A percentile compares a stretch with the other conserved stretches of the same genome.
phyloP scores from a whole-genome alignment of 306 rosid species.

The Cucumis cinereus region DNA sequence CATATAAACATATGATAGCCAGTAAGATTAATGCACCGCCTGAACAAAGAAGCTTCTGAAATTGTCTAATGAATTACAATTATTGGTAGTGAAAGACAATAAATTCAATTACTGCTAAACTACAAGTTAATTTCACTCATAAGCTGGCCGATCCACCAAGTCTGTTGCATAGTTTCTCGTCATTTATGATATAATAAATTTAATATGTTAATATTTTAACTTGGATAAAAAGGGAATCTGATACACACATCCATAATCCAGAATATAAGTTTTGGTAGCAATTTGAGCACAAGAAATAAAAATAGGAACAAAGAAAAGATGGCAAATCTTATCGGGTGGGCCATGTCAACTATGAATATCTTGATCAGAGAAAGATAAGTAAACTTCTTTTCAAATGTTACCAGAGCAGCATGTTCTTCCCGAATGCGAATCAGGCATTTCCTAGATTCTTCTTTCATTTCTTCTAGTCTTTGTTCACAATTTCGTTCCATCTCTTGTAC shows the following conservation, averaged over 20 bases:
- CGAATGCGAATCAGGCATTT: constrained; percentile 41
- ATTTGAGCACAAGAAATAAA: background rate
- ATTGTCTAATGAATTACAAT: background rate
- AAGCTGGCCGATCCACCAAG: background rate
- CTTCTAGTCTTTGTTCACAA: constrained; percentile 45
- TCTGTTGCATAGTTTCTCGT: background rate
- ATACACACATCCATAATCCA: background rate
- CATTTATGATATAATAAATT: background rate
- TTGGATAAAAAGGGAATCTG: background rate
- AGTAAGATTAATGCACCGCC: background rate
- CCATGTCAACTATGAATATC: constrained; percentile 7
- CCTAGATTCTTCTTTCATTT: constrained; percentile 58
- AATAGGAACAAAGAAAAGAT: constrained; percentile 1
- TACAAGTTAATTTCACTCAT: background rate
- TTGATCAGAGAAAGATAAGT: constrained; percentile 1
- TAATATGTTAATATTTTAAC: background rate
- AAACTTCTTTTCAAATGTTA: constrained; percentile 22
- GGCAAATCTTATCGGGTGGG: background rate
- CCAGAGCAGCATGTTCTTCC: constrained; percentile 65
- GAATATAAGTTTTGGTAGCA: background rate
- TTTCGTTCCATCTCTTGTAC: constrained; percentile 45
- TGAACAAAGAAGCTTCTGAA: background rate
- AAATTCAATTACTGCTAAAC: background rate
- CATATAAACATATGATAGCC: background rate
- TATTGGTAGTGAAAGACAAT: background rate